Evolutionary conservation across 306 rosid genomes (phyloP).

Genomic region (Quercus alba): DNA sequence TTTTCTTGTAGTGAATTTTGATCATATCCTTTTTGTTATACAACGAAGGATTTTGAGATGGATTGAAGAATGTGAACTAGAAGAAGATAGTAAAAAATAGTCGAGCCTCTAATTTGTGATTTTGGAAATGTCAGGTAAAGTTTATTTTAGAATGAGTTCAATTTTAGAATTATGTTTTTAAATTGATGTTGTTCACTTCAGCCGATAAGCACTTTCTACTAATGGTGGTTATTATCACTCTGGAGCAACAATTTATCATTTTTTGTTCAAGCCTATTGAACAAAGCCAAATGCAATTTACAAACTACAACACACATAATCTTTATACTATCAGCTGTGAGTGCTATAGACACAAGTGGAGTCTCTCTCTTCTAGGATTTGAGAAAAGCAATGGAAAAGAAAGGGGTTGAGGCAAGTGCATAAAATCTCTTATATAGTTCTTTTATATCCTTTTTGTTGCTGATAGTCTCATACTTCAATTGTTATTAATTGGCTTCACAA

Average conservation of each 20-base stretch:
- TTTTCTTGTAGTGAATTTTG: not conserved
- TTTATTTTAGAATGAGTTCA: not conserved
- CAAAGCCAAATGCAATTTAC: not conserved
- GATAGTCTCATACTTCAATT: not conserved
- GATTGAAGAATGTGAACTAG: slow-evolving; percentile 71
- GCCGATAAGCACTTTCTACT: too few relatives aligned
- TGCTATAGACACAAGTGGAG: slow-evolving; percentile 85
- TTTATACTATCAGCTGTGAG: slow-evolving; percentile 68
- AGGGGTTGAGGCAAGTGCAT: slow-evolving; percentile 51
- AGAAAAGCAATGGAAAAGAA: slow-evolving; percentile 47
- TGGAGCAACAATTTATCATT: not conserved
- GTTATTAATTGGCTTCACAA: slow-evolving; percentile 33
- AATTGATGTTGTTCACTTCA: too few relatives aligned
- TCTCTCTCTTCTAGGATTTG: slow-evolving; percentile 63
- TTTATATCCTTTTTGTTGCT: not conserved
- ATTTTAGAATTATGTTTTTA: not conserved
- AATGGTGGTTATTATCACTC: not conserved
- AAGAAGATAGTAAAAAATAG: slow-evolving; percentile 39
- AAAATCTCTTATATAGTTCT: not conserved
- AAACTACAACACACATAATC: not conserved
- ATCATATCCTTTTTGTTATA: not conserved
- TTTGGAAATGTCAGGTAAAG: slow-evolving; percentile 80
- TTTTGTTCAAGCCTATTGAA: not conserved
- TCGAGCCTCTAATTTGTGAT: slow-evolving; percentile 45
- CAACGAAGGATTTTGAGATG: slow-evolving; percentile 67